These are phyloP conservation scores for Magnolia officinalis DNA, from an alignment of 164 flowering plant genomes.

Conservation along the genomic window DNA sequence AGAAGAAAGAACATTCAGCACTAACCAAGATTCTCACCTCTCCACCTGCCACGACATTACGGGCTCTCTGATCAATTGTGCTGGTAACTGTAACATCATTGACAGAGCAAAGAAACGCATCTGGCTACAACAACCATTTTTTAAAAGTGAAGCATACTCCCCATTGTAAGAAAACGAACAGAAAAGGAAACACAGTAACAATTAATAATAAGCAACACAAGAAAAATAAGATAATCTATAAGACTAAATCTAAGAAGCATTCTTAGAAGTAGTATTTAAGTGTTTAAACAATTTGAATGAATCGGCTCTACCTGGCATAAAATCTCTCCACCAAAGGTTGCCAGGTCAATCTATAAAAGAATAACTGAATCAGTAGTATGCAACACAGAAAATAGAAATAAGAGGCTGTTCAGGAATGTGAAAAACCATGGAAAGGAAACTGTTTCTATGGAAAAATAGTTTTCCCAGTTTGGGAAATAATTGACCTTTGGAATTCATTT, in stretches of 20 bases:
- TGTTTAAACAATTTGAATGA: no score
- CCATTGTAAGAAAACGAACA: not conserved
- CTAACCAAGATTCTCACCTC: conserved; percentile 56
- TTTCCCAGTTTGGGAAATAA: not conserved
- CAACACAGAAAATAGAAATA: not conserved
- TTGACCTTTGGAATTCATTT: no score
- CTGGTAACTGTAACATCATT: conserved; percentile 85
- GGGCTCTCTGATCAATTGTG: conserved; percentile 73
- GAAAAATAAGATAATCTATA: not conserved
- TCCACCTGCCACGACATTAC: conserved; percentile 53
- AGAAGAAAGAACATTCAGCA: not conserved
- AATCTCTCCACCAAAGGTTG: conserved; percentile 81
- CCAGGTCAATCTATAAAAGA: conserved; percentile 76
- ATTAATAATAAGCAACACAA: not conserved
- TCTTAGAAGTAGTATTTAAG: no score
- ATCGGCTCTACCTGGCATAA: conserved; percentile 73
- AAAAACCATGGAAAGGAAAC: not conserved
- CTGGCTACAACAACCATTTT: conserved; percentile 73
- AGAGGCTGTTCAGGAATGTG: not conserved
- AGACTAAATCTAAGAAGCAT: no score
- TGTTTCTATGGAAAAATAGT: not conserved
- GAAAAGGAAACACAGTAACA: not conserved
- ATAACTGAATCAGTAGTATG: conserved; percentile 7
- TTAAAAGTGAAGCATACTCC: conserved; percentile 8
- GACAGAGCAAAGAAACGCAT: conserved; percentile 96